A percentile compares a stretch with the other conserved stretches of the same genome.
Conservation (phyloP, 2,329 filamentous ascomycete species). For the Tolypocladium pustulatum region DNA sequence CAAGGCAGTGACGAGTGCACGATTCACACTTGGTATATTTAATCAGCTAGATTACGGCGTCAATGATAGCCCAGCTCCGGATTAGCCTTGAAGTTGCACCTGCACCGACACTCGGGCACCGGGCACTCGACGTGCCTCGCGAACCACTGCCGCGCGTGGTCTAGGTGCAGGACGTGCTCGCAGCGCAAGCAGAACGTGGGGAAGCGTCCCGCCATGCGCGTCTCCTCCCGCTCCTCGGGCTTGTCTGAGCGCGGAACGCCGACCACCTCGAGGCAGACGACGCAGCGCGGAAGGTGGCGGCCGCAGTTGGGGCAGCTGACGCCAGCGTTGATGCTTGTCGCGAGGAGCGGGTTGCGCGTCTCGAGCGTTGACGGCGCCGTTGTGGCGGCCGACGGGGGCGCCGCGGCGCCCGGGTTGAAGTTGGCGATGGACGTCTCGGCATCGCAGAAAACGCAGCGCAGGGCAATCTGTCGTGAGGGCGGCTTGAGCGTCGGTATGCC, state of each 20-base stretch:
- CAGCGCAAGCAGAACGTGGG: slow-evolving; percentile 61
- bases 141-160: slow-evolving; percentile 60
- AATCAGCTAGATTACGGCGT: background rate
- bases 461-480: slow-evolving; percentile 57
- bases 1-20: background rate
- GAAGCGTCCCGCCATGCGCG: slow-evolving; percentile 43
- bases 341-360: slow-evolving; percentile 44
- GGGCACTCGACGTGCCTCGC: slow-evolving; percentile 54
- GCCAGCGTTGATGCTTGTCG: slow-evolving; percentile 47
- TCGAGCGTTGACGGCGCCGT: slow-evolving; percentile 14
- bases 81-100: slow-evolving; percentile 51
- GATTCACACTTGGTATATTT: background rate
- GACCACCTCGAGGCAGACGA: slow-evolving; percentile 57
- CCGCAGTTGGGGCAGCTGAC: slow-evolving; percentile 58
- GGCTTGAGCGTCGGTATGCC: slow-evolving; percentile 53
- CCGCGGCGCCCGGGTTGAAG: slow-evolving; percentile 15
- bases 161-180: slow-evolving; percentile 57
- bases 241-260: slow-evolving; percentile 52
- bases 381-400: slow-evolving; percentile 11
- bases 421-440: slow-evolving; percentile 41
- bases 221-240: slow-evolving; percentile 40
- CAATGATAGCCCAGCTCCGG: slow-evolving; percentile 45
- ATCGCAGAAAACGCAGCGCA: slow-evolving; percentile 71
- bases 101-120: slow-evolving; percentile 57
- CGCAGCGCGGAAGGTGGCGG: slow-evolving; percentile 55